Conservation (phyloP, 169 alveolate species). For the Plasmodium billcollinsi region DNA sequence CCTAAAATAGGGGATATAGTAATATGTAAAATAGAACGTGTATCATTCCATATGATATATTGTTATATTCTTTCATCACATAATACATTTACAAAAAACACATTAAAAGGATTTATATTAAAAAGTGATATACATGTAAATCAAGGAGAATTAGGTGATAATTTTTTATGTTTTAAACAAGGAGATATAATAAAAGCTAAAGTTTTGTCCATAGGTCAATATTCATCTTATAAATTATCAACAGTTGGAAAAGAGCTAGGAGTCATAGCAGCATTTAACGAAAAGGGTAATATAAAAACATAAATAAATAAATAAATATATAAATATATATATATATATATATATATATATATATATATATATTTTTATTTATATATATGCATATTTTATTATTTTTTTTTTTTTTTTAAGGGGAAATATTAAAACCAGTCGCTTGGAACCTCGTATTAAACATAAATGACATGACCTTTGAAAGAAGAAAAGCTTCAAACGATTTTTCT, state of each 20-base stretch:
- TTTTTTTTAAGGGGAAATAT: constrained; percentile 39
- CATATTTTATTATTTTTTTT: neutral
- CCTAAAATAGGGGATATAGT: constrained; percentile 74
- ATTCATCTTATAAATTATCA: constrained; percentile 46
- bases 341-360: neutral
- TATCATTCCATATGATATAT: constrained; percentile 47
- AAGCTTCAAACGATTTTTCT: constrained; percentile 62
- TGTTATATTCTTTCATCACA: constrained; percentile 26
- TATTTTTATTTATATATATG: neutral
- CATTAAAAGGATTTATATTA: constrained; percentile 45
- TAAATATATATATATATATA: neutral
- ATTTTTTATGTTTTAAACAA: constrained; percentile 56
- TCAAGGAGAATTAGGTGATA: constrained; percentile 71
- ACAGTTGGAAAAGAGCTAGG: constrained; percentile 73
- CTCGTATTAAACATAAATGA: constrained; percentile 45
- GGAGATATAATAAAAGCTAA: constrained; percentile 72
- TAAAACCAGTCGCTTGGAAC: constrained; percentile 75
- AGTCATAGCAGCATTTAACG: constrained; percentile 53
- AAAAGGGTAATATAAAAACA: constrained; percentile 24
- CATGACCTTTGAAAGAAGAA: constrained; percentile 65
- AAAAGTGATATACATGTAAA: constrained; percentile 70
- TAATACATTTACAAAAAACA: constrained; percentile 13
- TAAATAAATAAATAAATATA: neutral
- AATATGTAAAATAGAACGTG: constrained; percentile 43
- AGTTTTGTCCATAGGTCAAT: constrained; percentile 47